phyloP scores from a whole-genome alignment of 495 filamentous ascomycete species.

The Penicillium samsonianum region DNA sequence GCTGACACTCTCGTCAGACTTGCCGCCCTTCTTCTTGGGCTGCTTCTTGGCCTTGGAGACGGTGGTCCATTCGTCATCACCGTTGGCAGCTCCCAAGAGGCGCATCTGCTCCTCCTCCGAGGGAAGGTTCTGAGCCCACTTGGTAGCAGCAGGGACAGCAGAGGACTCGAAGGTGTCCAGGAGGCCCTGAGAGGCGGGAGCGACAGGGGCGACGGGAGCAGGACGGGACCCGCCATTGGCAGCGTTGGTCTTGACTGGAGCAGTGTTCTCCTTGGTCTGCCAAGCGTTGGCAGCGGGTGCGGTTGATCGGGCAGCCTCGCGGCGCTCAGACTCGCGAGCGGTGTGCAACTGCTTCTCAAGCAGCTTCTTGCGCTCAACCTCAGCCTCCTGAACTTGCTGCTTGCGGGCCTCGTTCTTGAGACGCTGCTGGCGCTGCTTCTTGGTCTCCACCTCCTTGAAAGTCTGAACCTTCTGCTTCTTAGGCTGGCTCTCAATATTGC shows the following conservation, averaged over 20 bases:
- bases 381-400: constrained; percentile 67
- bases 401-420: constrained; percentile 77
- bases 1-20: constrained; percentile 44
- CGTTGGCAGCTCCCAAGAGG: constrained; percentile 58
- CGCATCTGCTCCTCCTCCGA: constrained; percentile 87
- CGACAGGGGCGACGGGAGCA: constrained; percentile 34
- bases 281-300: constrained; percentile 64
- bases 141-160: constrained; percentile 27
- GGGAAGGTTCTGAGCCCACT: constrained; percentile 61
- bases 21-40: constrained; percentile 53
- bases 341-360: constrained; percentile 79
- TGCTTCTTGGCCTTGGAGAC: constrained; percentile 74
- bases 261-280: constrained; percentile 42
- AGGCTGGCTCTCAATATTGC: constrained; percentile 57
- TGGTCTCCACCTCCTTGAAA: constrained; percentile 64
- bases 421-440: constrained; percentile 89
- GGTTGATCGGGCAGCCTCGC: constrained; percentile 68
- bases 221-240: constrained; percentile 29
- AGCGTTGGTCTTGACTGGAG: constrained; percentile 26
- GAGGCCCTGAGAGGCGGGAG: constrained; percentile 10
- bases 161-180: constrained; percentile 23
- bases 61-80: constrained; percentile 70
- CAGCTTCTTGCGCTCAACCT: constrained; percentile 68
- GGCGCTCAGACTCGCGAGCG: constrained; percentile 77
- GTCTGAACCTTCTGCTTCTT: constrained; percentile 65